These are phyloP conservation scores for Xylariaceae sp. DNA, from an alignment of 2,329 filamentous ascomycete genomes.

Conservation along the genomic window DNA sequence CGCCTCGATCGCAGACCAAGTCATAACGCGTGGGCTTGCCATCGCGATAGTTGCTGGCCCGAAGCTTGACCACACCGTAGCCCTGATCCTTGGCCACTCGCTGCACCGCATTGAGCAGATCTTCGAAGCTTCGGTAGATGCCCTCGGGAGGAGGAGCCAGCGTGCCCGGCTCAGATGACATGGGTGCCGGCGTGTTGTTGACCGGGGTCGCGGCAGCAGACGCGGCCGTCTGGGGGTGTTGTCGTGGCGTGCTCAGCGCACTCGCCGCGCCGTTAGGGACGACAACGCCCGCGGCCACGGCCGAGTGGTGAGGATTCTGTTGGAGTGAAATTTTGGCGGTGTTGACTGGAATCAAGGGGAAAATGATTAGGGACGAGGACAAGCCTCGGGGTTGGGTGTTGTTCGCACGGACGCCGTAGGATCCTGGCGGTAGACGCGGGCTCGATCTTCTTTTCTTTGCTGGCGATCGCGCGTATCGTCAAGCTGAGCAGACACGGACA, in stretches of 20 bases:
- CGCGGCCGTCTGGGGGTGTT: conserved; percentile 19
- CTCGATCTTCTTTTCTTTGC: neutral
- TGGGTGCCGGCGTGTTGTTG: conserved; percentile 23
- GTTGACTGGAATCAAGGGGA: conserved; percentile 21
- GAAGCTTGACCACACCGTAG: conserved; percentile 58
- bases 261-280: conserved; percentile 29
- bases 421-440: neutral
- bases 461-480: conserved; percentile 14
- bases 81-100: conserved; percentile 57
- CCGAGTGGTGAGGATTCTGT: conserved; percentile 32
- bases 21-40: conserved; percentile 59
- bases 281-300: conserved; percentile 30
- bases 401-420: conserved; percentile 15
- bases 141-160: conserved; percentile 54
- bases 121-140: conserved; percentile 56
- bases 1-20: conserved; percentile 57
- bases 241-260: conserved; percentile 29
- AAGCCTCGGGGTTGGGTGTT: conserved; percentile 19
- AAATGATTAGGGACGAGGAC: conserved; percentile 20
- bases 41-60: conserved; percentile 59
- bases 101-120: conserved; percentile 53
- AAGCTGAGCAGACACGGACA: conserved; percentile 18
- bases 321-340: conserved; percentile 35
- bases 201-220: conserved; percentile 22
- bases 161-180: conserved; percentile 28